Evolutionary conservation across 805 yeast genomes (phyloP), one percentile per base, ranked within the genome.

Genomic region (Candida tibetensis): DNA sequence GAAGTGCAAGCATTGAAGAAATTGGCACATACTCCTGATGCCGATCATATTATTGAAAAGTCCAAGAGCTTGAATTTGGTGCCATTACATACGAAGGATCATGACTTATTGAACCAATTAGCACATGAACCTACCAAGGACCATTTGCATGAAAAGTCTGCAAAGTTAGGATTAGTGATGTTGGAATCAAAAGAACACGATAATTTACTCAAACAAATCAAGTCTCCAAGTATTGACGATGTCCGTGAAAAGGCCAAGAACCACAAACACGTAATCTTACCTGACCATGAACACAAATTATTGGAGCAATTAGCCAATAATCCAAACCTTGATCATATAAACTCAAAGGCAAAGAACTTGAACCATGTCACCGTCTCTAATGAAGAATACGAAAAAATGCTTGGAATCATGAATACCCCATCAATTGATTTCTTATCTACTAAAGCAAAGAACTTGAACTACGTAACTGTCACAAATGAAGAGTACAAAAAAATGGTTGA

Each of bases 231-330:
- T 1, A 26, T 53, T 4, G 64, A 58, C 0, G 61, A 55, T 28
- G 42, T 74, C 15, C 53, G 52, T 25, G 60, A 58, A 19, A 58
- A 57, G 35, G 69, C 73, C 2, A 47, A 44, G 4, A 31, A 28
- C 45, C 39, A 44, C n/a, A 62, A 55, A 5, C 41, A 25, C 17
- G 28, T 37, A 5, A 21, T 49, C 12, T 10, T 56, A 9, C 32
- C 44, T 18, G 32, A 33, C n/a, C 37, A 39, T 2, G 53, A 50
- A 19, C 41, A 34, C 34, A 34, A 42, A 13, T 30, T 28, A 16
- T 40, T 56, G 32, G 36, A 31, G 3, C 41, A 37, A 26, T 17
- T 21, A 14, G 52, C 49, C 8, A 13, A 42, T 16, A 28, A 16
- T 3, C 48, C 48, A 10, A 17, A 42, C 5, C 13, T 39, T 17